These are phyloP conservation scores for Acanthamoeba castellanii DNA, from an alignment of 208 protist species.

Conservation along the genomic window DNA sequence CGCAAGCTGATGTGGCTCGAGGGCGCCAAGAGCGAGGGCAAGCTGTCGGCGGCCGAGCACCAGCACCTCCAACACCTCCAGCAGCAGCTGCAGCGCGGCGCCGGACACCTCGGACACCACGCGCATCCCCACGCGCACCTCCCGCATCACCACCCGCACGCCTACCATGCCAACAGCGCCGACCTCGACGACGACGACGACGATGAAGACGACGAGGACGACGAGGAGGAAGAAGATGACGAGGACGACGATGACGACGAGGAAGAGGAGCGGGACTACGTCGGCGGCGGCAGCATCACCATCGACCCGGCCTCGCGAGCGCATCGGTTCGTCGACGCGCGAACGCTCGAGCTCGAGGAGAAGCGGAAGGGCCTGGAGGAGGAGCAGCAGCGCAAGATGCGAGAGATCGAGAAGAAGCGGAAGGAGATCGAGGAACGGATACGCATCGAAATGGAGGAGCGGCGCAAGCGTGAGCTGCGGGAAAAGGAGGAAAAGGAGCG, in stretches of 20 bases:
- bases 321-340: neutral
- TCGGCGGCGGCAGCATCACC: neutral
- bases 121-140: neutral
- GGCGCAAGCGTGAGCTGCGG: neutral
- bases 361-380: conserved; percentile 4
- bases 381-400: conserved; percentile 8
- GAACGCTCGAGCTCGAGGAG: neutral
- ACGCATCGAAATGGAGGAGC: conserved; percentile 38
- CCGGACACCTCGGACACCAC: neutral
- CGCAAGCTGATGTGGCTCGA: conserved; percentile 22
- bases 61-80: neutral
- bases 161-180: neutral
- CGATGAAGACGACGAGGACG: neutral
- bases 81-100: neutral
- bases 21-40: conserved; percentile 18
- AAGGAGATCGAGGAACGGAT: conserved; percentile 25
- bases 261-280: neutral
- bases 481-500: conserved; percentile 16
- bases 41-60: neutral
- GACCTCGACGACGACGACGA: conserved; percentile 13
- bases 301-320: neutral
- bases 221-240: neutral
- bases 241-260: neutral
- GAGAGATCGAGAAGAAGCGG: neutral
- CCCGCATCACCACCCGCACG: neutral